Percentiles rank a stretch among this genome's conserved stretches.
Evolutionary conservation across 2,329 filamentous ascomycete genomes (phyloP).

Genomic region (Aspergillus chevalieri): DNA sequence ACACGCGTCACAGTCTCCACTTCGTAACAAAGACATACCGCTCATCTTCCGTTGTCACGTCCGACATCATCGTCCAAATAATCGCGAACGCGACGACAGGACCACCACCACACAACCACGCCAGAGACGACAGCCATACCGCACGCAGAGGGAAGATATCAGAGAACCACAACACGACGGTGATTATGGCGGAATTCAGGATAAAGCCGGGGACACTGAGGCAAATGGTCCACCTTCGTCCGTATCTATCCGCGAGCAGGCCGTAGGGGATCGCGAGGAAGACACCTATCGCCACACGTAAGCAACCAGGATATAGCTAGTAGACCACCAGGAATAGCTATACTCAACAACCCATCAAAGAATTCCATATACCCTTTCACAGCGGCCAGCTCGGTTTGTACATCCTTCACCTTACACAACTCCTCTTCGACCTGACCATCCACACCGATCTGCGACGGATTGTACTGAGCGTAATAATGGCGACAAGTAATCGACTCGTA

Average conservation of each 20-base stretch:
- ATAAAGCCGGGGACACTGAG: constrained; percentile 39
- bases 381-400: constrained; percentile 46
- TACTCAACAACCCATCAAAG: constrained; percentile 40
- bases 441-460: constrained; percentile 38
- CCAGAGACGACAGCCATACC: constrained; percentile 44
- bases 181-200: constrained; percentile 26
- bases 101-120: constrained; percentile 44
- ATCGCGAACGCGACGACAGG: constrained; percentile 43
- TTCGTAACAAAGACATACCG: constrained; percentile 20
- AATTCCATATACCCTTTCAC: constrained; percentile 48
- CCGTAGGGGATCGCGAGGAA: constrained; percentile 46
- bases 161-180: constrained; percentile 33
- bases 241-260: constrained; percentile 43
- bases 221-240: constrained; percentile 42
- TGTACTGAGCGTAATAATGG: constrained; percentile 37
- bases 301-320: not conserved
- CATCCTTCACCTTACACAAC: constrained; percentile 45
- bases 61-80: constrained; percentile 47
- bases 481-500: constrained; percentile 46
- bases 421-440: constrained; percentile 42
- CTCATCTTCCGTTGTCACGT: constrained; percentile 44
- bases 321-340: not conserved
- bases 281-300: constrained; percentile 27
- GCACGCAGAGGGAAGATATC: constrained; percentile 40
- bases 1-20: constrained; percentile 18